Evolutionary conservation across 148 eudicot genomes (phyloP).

Genomic region (Oxyria digyna): DNA sequence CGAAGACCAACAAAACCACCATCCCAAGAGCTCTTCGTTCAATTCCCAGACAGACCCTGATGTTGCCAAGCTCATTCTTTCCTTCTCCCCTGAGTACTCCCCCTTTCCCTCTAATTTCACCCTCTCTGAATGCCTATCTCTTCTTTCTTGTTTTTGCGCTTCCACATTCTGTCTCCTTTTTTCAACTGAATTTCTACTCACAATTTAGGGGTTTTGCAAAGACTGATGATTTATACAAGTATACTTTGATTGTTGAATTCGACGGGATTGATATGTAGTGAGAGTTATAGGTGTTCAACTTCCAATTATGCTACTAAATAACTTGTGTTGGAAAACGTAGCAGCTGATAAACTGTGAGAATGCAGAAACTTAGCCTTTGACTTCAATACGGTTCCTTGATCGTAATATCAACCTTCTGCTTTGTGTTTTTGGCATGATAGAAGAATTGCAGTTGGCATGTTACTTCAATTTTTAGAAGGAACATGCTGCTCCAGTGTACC

Average conservation of each 20-base stretch:
- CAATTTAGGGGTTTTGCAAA: not conserved
- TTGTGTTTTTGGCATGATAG: not conserved
- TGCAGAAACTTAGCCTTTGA: not conserved
- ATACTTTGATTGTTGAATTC: not conserved
- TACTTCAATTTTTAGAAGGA: not conserved
- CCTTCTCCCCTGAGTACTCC: conserved; percentile 41
- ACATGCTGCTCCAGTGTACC: not conserved
- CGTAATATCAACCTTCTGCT: not conserved
- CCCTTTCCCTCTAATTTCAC: conserved; percentile 3
- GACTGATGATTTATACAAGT: not conserved
- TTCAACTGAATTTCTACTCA: not conserved
- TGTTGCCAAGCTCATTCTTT: conserved; percentile 48
- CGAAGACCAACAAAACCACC: conserved; percentile 35
- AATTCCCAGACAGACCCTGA: conserved; percentile 52
- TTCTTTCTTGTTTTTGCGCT: not conserved
- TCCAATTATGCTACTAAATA: not conserved
- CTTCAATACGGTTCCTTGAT: not conserved
- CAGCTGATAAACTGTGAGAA: not conserved
- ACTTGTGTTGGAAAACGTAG: not conserved
- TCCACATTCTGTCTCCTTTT: not conserved
- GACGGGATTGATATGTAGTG: not conserved
- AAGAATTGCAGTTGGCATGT: not conserved
- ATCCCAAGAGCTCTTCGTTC: conserved; percentile 29
- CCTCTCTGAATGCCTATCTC: not conserved
- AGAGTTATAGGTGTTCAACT: not conserved